These are phyloP conservation scores for Gnomoniopsis smithogilvyi DNA, from an alignment of 2,329 filamentous ascomycete species.

Conservation along the genomic window DNA sequence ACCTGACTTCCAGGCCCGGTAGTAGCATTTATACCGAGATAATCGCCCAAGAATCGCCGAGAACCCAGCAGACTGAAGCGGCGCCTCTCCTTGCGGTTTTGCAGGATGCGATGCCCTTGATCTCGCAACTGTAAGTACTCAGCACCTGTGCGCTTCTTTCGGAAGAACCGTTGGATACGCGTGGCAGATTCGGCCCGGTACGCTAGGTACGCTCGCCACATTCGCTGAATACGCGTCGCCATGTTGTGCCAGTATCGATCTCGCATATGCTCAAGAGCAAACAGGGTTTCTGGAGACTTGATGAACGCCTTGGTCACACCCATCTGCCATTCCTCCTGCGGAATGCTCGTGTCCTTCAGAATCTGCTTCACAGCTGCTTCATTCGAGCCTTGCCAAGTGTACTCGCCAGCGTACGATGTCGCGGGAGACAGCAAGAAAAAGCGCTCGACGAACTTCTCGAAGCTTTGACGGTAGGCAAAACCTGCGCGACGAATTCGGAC, in stretches of 20 bases:
- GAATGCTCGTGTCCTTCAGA: conserved; percentile 93
- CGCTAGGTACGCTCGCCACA: conserved; percentile 93
- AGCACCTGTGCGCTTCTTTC: conserved; percentile 84
- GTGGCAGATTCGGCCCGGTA: conserved; percentile 91
- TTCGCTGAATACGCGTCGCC: conserved; percentile 94
- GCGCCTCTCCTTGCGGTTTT: conserved; percentile 83
- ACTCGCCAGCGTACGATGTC: conserved; percentile 94
- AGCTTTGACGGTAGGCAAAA: conserved; percentile 94
- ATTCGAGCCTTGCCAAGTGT: conserved; percentile 88
- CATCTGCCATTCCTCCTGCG: conserved; percentile 93
- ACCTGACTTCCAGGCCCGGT: conserved; percentile 80
- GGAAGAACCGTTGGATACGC: conserved; percentile 92
- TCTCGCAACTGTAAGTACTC: conserved; percentile 88
- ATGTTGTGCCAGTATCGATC: conserved; percentile 99
- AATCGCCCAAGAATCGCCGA: conserved; percentile 90
- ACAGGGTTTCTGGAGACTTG: conserved; percentile 95
- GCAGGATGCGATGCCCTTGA: conserved; percentile 77
- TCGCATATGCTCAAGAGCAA: conserved; percentile 95
- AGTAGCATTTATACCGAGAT: conserved; percentile 80
- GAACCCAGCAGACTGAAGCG: conserved; percentile 90
- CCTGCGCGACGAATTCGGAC: conserved; percentile 94
- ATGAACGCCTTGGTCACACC: conserved; percentile 97
- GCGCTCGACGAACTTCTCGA: conserved; percentile 96
- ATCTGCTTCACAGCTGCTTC: conserved; percentile 89
- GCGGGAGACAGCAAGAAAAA: conserved; percentile 95